Evolutionary conservation across 2,329 filamentous ascomycete species (phyloP).

Genomic region (Trichoderma semiorbis): DNA sequence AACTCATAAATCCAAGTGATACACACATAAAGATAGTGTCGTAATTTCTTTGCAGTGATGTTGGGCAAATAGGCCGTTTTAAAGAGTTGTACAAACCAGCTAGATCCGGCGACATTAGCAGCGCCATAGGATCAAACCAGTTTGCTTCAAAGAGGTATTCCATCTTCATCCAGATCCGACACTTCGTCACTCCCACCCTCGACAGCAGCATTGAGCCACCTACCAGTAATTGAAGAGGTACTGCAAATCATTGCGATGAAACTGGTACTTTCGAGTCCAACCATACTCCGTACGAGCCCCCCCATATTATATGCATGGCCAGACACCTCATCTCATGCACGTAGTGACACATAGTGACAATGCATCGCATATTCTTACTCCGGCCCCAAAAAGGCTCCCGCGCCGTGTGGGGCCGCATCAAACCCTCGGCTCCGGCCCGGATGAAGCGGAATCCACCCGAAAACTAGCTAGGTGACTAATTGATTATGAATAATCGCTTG

Average conservation of each 20-base stretch:
- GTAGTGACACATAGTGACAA: neutral
- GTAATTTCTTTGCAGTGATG: too few relatives aligned
- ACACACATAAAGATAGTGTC: too few relatives aligned
- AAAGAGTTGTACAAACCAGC: too few relatives aligned
- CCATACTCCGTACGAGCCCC: too few relatives aligned
- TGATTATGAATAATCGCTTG: neutral
- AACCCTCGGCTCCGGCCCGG: neutral
- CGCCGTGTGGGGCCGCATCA: conserved; percentile 2
- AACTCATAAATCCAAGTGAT: too few relatives aligned
- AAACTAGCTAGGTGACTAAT: neutral
- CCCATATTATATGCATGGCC: neutral
- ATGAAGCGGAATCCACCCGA: neutral
- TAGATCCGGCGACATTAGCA: too few relatives aligned
- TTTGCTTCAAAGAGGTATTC: neutral
- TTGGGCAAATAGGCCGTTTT: too few relatives aligned
- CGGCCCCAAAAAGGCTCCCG: neutral
- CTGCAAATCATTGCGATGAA: neutral
- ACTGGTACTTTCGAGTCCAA: neutral
- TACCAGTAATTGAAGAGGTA: neutral
- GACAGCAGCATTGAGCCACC: too few relatives aligned
- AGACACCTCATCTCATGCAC: neutral
- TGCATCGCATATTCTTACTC: neutral
- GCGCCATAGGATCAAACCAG: too few relatives aligned
- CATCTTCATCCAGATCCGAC: too few relatives aligned
- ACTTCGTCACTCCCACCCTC: too few relatives aligned